Evolutionary conservation across 805 yeast genomes (phyloP), one percentile per base, ranked within the genome.

Genomic region (Kurtzmaniella fragi): DNA sequence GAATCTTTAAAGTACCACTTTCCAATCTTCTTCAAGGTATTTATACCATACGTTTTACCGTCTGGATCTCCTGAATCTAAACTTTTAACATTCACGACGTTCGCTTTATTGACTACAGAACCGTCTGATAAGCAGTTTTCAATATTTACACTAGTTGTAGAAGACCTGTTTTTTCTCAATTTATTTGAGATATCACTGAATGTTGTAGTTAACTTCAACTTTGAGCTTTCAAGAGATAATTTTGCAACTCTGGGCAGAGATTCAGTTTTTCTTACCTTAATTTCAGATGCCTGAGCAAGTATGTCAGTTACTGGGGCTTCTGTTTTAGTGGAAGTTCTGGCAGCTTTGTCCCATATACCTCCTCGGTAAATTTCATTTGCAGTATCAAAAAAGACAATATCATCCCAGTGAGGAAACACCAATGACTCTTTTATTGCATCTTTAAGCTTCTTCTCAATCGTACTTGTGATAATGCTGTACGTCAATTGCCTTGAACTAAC

Each of bases 361-460:
- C 96, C 99, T 46, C 96, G 75, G 57, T 80, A 93, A 11, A 87
- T 60, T 46, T 87, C 95, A 30, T 62, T 71, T 2, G 62, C 59
- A 0, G 96, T 80, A 39, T 77, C 67, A 52, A 71, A 84, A 53
- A 86, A 84, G 0, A 80, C 77, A 31, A 88, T 59, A 56, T 91
- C 98, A 58, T 91, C 98, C 89, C 88, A 84, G 51, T 71, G 80
- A 2, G 99, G 99, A 26, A 77, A 59, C 0, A 93, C 98, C 35
- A 93, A 61, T 6, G 93, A 76, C 27, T 86, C 93, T 44, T 73
- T 78, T 30, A 91, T 70, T 1, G 89, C 84, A 35, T 87, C 96
- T 42, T 81, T 78, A 45, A 91, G 77, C 48, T 82, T 80, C 54
- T 79, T 82, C 44, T 82, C 87, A 46, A 91, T 84, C 16, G 82